These are phyloP conservation scores for Lentinula guzmanii DNA, from an alignment of 768 basidiomycete species.

Conservation along the genomic window DNA sequence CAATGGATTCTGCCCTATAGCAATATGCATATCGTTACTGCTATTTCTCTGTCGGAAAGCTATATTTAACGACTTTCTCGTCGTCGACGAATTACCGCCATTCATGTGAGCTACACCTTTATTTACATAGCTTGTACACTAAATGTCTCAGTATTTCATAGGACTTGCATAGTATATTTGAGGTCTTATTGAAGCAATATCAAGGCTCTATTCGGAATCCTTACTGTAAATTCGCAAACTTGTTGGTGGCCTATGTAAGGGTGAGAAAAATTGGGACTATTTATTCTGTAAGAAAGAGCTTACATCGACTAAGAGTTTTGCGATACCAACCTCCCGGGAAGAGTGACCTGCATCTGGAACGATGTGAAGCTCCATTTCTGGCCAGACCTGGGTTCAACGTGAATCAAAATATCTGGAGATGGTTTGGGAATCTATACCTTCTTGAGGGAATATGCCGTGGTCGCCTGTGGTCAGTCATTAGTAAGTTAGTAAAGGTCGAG, in stretches of 20 bases:
- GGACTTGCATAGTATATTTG: too few relatives aligned
- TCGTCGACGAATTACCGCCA: too few relatives aligned
- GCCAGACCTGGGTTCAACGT: slow-evolving; percentile 48
- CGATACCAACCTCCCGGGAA: slow-evolving; percentile 64
- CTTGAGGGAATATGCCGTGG: slow-evolving; percentile 77
- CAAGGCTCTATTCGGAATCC: too few relatives aligned
- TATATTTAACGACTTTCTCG: too few relatives aligned
- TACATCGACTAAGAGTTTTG: slow-evolving; percentile 68
- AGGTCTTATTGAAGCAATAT: too few relatives aligned
- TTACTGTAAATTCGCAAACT: slow-evolving; percentile 28
- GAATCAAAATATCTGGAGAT: neutral
- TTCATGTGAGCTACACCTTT: too few relatives aligned
- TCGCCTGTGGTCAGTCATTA: slow-evolving; percentile 41
- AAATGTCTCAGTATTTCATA: too few relatives aligned
- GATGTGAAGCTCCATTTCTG: slow-evolving; percentile 68
- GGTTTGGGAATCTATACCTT: slow-evolving; percentile 30
- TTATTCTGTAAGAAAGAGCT: slow-evolving; percentile 8
- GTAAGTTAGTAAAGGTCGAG: neutral
- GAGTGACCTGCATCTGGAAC: slow-evolving; percentile 89
- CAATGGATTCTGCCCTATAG: too few relatives aligned
- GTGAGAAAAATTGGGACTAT: neutral
- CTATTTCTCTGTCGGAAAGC: too few relatives aligned
- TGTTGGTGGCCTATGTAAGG: slow-evolving; percentile 31
- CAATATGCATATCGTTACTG: too few relatives aligned
- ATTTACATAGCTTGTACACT: too few relatives aligned